phyloP scores from a whole-genome alignment of 2,329 filamentous ascomycete genomes.

The Lachnellula subtilissima region DNA sequence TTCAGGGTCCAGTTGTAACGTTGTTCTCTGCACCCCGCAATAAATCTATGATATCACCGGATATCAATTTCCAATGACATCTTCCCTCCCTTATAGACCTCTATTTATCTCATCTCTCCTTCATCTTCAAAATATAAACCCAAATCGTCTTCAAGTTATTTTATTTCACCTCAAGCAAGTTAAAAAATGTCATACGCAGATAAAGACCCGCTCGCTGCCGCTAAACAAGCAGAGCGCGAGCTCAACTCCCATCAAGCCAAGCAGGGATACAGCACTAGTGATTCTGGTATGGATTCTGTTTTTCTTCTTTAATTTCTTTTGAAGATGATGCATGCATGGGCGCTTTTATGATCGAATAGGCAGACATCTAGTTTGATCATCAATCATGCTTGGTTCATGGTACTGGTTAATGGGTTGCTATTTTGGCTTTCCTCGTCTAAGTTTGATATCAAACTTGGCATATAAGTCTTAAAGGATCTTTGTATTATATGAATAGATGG shows the following conservation, averaged over 20 bases:
- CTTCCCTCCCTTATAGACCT: neutral
- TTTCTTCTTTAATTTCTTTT: neutral
- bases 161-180: slow-evolving; percentile 8
- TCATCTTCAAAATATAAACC: neutral
- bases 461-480: too few relatives aligned
- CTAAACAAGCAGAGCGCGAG: slow-evolving; percentile 44
- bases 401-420: too few relatives aligned
- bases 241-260: slow-evolving; percentile 40
- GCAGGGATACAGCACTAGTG: slow-evolving; percentile 31
- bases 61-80: neutral
- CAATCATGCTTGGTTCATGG: too few relatives aligned
- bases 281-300: slow-evolving; percentile 32
- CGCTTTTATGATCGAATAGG: too few relatives aligned
- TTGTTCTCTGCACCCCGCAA: neutral
- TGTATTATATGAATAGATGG: too few relatives aligned
- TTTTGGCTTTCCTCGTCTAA: too few relatives aligned
- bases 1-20: neutral
- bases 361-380: too few relatives aligned
- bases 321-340: too few relatives aligned
- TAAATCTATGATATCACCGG: neutral
- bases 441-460: too few relatives aligned
- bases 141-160: neutral
- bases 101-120: neutral
- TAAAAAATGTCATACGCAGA: slow-evolving; percentile 39
- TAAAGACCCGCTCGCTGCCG: slow-evolving; percentile 37